Evolutionary conservation across 768 basidiomycete genomes (phyloP).

Genomic region (Leccinum variicolor): DNA sequence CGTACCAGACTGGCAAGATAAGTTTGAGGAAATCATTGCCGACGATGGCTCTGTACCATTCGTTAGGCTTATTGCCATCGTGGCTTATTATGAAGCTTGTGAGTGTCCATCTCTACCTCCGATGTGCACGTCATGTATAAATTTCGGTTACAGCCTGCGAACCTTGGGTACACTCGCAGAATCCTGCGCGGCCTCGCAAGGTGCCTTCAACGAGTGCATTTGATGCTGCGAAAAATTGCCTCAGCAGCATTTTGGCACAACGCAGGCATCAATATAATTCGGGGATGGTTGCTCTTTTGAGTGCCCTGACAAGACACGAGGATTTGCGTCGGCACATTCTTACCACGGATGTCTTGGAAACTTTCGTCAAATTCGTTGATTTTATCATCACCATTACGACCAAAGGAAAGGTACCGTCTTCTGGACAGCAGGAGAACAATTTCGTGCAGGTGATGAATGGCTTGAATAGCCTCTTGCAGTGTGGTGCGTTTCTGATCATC

Average conservation of each 20-base stretch:
- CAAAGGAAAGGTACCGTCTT: not conserved
- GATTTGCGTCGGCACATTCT: slow-evolving; percentile 14
- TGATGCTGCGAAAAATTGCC: slow-evolving; percentile 11
- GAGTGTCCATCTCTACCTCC: not conserved
- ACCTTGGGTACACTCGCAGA: not conserved
- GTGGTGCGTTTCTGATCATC: slow-evolving; percentile 7
- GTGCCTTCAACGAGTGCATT: slow-evolving; percentile 3
- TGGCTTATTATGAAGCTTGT: slow-evolving; percentile 23
- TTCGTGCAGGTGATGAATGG: slow-evolving; percentile 23
- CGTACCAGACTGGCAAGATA: slow-evolving; percentile 8
- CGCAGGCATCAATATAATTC: slow-evolving; percentile 17
- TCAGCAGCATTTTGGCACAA: slow-evolving; percentile 5
- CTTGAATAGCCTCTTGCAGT: slow-evolving; percentile 13
- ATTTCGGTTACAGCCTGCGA: slow-evolving; percentile 8
- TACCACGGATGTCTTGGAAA: slow-evolving; percentile 10
- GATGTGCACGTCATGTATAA: not conserved
- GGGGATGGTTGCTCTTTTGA: slow-evolving; percentile 21
- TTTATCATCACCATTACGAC: not conserved
- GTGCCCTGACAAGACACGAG: slow-evolving; percentile 20
- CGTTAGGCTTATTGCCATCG: slow-evolving; percentile 19
- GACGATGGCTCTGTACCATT: slow-evolving; percentile 6
- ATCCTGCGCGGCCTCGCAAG: not conserved
- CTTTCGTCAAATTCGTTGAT: slow-evolving; percentile 15
- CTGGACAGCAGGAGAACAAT: not conserved
- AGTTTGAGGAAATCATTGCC: slow-evolving; percentile 9